Conservation (phyloP, 768 basidiomycete species). For the Tulasnella sp. region DNA sequence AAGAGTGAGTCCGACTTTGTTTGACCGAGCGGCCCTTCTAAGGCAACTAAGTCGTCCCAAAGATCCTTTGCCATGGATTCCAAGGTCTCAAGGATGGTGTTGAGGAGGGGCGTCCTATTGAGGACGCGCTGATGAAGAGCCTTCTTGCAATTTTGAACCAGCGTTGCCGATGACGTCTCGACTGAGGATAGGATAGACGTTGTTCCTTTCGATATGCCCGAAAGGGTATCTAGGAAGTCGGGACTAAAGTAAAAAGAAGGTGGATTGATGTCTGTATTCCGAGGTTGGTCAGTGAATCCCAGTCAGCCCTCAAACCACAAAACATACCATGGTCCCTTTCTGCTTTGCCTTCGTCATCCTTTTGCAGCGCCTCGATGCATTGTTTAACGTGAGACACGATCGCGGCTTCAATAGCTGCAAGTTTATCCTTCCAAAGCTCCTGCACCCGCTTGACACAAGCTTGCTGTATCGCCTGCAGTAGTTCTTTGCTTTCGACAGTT, state of each 20-base stretch:
- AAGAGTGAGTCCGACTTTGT: conserved; percentile 28
- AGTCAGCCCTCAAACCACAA: neutral
- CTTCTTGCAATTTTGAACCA: conserved; percentile 52
- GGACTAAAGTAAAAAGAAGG: conserved; percentile 46
- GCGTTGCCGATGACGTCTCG: conserved; percentile 25
- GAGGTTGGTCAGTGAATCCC: neutral
- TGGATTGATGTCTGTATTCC: conserved; percentile 39
- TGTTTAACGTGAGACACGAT: neutral
- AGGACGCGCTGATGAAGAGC: conserved; percentile 50
- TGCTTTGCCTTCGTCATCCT: conserved; percentile 19
- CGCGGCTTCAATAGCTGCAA: conserved; percentile 31
- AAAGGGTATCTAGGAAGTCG: conserved; percentile 36
- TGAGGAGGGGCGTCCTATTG: conserved; percentile 50
- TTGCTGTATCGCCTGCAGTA: conserved; percentile 41
- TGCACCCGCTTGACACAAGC: conserved; percentile 43
- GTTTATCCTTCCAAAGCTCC: conserved; percentile 44
- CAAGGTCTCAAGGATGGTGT: conserved; percentile 43
- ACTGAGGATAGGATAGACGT: conserved; percentile 18
- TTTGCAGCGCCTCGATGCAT: conserved; percentile 28
- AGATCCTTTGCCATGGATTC: conserved; percentile 50
- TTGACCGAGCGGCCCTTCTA: conserved; percentile 8
- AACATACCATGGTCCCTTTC: conserved; percentile 24
- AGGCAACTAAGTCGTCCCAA: conserved; percentile 44
- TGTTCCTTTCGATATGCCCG: conserved; percentile 27
- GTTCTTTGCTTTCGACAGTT: conserved; percentile 33